These are phyloP conservation scores for Diaporthe sp. DNA, from an alignment of 2,329 filamentous ascomycete genomes.

Conservation along the genomic window DNA sequence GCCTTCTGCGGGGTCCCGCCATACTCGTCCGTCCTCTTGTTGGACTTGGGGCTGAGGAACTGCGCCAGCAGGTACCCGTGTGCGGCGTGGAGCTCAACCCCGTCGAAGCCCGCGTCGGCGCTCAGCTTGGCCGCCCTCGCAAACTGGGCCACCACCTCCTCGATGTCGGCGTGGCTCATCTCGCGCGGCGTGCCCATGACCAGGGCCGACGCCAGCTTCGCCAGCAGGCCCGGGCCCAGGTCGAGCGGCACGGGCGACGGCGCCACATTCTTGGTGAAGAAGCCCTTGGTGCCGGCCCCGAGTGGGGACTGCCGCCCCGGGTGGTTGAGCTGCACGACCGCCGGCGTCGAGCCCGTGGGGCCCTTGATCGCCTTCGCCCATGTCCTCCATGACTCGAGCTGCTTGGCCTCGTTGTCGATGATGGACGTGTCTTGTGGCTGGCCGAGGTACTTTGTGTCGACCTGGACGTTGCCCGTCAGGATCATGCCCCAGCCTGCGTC, in stretches of 20 bases:
- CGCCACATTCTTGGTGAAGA: slow-evolving; percentile 65
- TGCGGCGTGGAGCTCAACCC: slow-evolving; percentile 61
- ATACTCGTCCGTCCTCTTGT: slow-evolving; percentile 67
- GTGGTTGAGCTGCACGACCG: slow-evolving; percentile 74
- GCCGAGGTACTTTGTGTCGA: slow-evolving; percentile 57
- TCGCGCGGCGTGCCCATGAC: slow-evolving; percentile 68
- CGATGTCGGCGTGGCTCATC: slow-evolving; percentile 69
- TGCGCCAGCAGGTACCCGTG: slow-evolving; percentile 72
- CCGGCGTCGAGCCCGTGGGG: slow-evolving; percentile 59
- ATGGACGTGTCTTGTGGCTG: slow-evolving; percentile 51
- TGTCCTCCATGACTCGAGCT: slow-evolving; percentile 54
- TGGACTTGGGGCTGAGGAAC: slow-evolving; percentile 66
- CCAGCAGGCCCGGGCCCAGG: slow-evolving; percentile 56
- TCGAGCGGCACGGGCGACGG: slow-evolving; percentile 57
- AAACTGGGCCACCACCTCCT: slow-evolving; percentile 66
- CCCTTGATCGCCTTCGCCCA: slow-evolving; percentile 65
- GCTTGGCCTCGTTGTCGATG: slow-evolving; percentile 49
- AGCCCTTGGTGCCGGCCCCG: slow-evolving; percentile 52
- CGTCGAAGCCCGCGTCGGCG: slow-evolving; percentile 61
- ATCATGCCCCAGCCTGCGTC: slow-evolving; percentile 67
- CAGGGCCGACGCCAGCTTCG: slow-evolving; percentile 50
- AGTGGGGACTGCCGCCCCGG: slow-evolving; percentile 67
- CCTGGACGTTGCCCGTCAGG: slow-evolving; percentile 64
- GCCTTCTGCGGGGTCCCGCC: slow-evolving; percentile 66
- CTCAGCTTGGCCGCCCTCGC: slow-evolving; percentile 64